Evolutionary conservation across 805 yeast species (phyloP).

Genomic region (Spathaspora girioi): DNA sequence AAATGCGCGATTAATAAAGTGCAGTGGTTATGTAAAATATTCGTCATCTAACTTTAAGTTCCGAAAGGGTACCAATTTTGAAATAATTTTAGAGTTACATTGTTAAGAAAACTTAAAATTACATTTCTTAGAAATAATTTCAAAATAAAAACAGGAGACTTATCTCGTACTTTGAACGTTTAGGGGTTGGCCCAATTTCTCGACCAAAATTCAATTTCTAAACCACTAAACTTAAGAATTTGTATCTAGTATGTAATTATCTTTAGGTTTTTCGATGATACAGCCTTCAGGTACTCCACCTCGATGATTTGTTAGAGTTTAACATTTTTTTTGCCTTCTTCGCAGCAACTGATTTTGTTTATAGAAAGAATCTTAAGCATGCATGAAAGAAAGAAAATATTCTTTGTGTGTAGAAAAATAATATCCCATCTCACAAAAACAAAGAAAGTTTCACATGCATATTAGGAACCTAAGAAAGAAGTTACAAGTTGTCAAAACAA

Average conservation of each 20-base stretch:
- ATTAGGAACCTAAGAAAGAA: neutral
- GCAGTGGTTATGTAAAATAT: too few relatives aligned
- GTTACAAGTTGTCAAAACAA: neutral
- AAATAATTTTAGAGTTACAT: too few relatives aligned
- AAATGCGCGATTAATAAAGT: too few relatives aligned
- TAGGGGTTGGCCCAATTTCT: neutral
- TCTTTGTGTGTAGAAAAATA: neutral
- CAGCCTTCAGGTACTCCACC: too few relatives aligned
- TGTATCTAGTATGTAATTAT: too few relatives aligned
- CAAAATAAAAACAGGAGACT: neutral
- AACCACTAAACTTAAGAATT: too few relatives aligned
- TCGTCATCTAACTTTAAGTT: too few relatives aligned
- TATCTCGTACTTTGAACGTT: neutral
- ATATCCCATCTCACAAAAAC: neutral
- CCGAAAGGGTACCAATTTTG: too few relatives aligned
- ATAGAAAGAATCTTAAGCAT: neutral
- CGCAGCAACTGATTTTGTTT: neutral
- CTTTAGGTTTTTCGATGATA: neutral
- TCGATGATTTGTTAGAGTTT: too few relatives aligned
- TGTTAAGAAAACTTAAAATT: too few relatives aligned
- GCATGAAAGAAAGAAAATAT: neutral
- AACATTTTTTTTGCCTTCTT: too few relatives aligned
- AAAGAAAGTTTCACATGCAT: neutral
- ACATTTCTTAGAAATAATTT: too few relatives aligned
- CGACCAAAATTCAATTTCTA: neutral